phyloP scores from a whole-genome alignment of 2,329 filamentous ascomycete species.

The Colletotrichum cordylinicola region DNA sequence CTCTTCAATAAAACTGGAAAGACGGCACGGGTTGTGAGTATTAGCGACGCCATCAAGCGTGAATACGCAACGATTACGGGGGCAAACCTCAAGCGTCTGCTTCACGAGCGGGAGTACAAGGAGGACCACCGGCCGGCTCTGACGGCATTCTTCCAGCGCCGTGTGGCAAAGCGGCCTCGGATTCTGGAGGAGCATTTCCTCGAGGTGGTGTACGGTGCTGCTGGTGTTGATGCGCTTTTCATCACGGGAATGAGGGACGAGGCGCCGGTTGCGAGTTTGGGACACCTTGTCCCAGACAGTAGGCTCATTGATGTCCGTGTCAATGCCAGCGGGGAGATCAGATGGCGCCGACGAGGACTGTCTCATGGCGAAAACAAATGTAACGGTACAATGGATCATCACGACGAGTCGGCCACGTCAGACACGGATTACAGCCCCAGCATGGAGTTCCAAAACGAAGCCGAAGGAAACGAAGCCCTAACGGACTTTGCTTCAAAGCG shows the following conservation, averaged over 20 bases:
- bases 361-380: not conserved
- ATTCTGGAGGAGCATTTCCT: conserved; percentile 59
- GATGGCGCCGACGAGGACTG: conserved; percentile 14
- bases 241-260: conserved; percentile 70
- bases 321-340: conserved; percentile 41
- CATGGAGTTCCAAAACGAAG: conserved; percentile 58
- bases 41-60: conserved; percentile 63
- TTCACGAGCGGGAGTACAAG: conserved; percentile 64
- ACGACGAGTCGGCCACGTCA: not conserved
- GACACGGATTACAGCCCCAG: conserved; percentile 39
- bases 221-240: conserved; percentile 58
- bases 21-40: conserved; percentile 52
- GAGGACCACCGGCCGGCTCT: conserved; percentile 61
- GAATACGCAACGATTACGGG: conserved; percentile 58
- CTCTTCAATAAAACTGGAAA: conserved; percentile 34
- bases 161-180: conserved; percentile 45
- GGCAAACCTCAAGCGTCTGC: conserved; percentile 52
- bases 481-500: conserved; percentile 44
- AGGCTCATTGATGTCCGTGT: conserved; percentile 61
- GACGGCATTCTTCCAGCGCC: conserved; percentile 55
- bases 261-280: conserved; percentile 58
- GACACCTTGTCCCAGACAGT: conserved; percentile 58
- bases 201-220: conserved; percentile 43
- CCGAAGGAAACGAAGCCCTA: conserved; percentile 40
- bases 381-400: not conserved